Evolutionary conservation across 1,139 yeast species (phyloP), one percentile per base, ranked within the genome.

Genomic region (Blastobotrys buckinghamii): DNA sequence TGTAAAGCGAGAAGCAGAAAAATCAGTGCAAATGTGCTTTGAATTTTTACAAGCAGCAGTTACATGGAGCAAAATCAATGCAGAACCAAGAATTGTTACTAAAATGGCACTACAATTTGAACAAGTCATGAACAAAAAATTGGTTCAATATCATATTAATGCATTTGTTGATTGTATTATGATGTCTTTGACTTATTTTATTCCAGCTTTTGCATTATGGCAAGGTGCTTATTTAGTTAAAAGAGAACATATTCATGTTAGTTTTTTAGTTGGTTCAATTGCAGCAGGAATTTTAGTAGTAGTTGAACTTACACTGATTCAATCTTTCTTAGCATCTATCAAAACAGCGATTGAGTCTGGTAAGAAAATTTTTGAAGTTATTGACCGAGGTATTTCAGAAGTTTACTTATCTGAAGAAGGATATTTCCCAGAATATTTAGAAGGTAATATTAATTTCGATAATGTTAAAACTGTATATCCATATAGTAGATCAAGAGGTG

Each of bases 391-490:
- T 17, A 19, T 22, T 27, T 24, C 39, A 32, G 39, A 16, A 15
- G 13, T 32, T 16, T 17, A 24, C 10, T 27, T 20, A 30, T 22
- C 29, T 24, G 17, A 30, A 27, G 16, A 12, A 17, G 22, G 42
- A 27, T 9, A 33, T 37, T 8, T 17, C 20, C 30, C 32, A 4
- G 36, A 30, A n/a, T 27, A 41, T 12, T 9, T 44, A 6, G 27
- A 19, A 6, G 47, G 47, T 19, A 26, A 30, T 8, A 44, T 44
- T 15, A 5, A 17, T 6, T 27, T 44, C 17, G 15, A 37, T 16
- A 71, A 84, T 55, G 82, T 90, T 40, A 66, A 75, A 17, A 90
- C 92, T 67, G 70, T 80, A 20, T 92, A 92, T 64, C 97, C 97
- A 17, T 85, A 96, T 2, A n/a, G n/a, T n/a, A n/a, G n/a, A n/a